Conservation (phyloP, 108 stramenopile species). For the Discostella stelligeroides region DNA sequence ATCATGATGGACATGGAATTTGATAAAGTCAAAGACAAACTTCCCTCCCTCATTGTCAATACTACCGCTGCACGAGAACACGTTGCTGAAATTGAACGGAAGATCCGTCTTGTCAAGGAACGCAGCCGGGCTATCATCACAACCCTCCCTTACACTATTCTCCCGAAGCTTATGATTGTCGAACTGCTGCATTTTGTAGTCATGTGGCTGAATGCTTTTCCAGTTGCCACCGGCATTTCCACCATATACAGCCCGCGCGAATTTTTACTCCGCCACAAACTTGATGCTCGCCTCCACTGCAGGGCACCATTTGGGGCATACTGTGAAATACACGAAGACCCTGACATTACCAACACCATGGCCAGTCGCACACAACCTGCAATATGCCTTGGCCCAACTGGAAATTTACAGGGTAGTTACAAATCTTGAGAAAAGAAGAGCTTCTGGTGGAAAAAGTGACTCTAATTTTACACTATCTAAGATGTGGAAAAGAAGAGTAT, state of each 20-base stretch:
- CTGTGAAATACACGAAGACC: conserved; percentile 21
- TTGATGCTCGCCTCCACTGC: no score
- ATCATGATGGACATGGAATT: conserved; percentile 19
- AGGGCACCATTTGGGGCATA: no score
- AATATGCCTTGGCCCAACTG: no score
- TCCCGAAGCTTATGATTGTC: conserved; percentile 32
- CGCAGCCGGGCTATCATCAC: conserved; percentile 24
- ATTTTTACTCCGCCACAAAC: no score
- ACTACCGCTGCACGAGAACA: conserved; percentile 36
- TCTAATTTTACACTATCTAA: no score
- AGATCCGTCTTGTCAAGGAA: conserved; percentile 48
- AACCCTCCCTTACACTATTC: conserved; percentile 39
- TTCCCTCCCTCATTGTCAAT: conserved; percentile 9
- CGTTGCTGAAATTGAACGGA: conserved; percentile 52
- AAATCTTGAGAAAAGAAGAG: no score
- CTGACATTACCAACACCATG: no score
- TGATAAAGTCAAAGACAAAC: conserved; percentile 10
- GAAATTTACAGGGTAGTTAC: no score
- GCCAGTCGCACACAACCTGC: no score
- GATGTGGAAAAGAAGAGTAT: no score
- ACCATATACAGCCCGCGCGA: conserved; percentile 20
- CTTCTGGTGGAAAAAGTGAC: no score
- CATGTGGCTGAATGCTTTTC: conserved; percentile 42
- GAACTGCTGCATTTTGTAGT: conserved; percentile 16
- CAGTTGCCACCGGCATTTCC: conserved; percentile 17